phyloP scores from a whole-genome alignment of 148 eudicot genomes.

The Cornus suecica region DNA sequence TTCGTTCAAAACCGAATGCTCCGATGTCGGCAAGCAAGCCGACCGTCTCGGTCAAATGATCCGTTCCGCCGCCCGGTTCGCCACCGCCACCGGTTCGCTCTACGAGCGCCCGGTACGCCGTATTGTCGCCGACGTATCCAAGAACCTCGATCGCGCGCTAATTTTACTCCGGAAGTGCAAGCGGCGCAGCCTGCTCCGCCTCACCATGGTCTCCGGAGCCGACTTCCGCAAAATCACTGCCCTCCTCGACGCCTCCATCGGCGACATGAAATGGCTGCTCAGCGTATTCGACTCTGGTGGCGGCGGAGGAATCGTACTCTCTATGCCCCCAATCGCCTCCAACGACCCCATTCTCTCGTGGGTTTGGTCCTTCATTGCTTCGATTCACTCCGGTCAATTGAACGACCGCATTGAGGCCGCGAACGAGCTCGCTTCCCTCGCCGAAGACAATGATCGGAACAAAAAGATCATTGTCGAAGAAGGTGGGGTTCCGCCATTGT shows the following conservation, averaged over 20 bases:
- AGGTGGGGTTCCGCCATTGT: constrained; percentile 62
- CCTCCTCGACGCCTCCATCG: constrained; percentile 53
- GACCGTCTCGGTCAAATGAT: constrained; percentile 43
- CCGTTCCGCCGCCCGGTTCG: constrained; percentile 46
- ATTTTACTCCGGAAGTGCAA: constrained; percentile 52
- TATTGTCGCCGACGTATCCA: constrained; percentile 34
- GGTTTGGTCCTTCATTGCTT: constrained; percentile 72
- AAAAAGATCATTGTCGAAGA: constrained; percentile 73
- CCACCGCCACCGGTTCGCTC: constrained; percentile 18
- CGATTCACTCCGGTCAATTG: constrained; percentile 38
- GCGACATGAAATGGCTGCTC: constrained; percentile 67
- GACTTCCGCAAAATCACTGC: constrained; percentile 50
- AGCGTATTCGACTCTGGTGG: constrained; percentile 31
- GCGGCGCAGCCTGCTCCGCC: constrained; percentile 47
- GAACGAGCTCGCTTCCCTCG: constrained; percentile 42
- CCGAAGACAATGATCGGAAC: constrained; percentile 67
- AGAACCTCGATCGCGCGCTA: constrained; percentile 37
- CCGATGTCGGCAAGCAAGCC: constrained; percentile 32
- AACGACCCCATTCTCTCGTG: constrained; percentile 77
- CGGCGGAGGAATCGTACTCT: constrained; percentile 33
- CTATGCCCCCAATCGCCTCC: constrained; percentile 80
- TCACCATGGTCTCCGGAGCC: constrained; percentile 48
- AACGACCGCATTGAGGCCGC: constrained; percentile 58
- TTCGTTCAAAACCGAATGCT: constrained; percentile 45
- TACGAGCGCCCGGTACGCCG: constrained; percentile 72